A percentile compares a stretch with the other conserved stretches of the same genome.
phyloP scores from a whole-genome alignment of 441 rosid genomes.

The Hura crepitans region DNA sequence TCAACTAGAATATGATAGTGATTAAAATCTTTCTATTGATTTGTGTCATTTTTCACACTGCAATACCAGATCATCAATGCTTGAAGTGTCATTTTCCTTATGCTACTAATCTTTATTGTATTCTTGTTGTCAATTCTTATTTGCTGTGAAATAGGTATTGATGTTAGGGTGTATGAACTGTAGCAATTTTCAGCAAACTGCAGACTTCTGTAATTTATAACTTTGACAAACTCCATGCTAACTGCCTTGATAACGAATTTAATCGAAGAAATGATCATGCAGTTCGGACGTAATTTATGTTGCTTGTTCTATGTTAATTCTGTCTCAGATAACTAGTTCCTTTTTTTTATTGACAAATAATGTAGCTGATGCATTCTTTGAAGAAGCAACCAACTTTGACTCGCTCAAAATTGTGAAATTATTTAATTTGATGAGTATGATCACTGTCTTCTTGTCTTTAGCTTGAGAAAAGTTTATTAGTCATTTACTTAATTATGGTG shows the following conservation, averaged over 20 bases:
- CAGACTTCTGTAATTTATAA: constrained; percentile 17
- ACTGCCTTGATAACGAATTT: constrained; percentile 28
- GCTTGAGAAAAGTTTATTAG: no score
- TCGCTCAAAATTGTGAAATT: no score
- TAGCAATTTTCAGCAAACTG: constrained; percentile 26
- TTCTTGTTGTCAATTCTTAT: neutral
- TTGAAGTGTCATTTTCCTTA: neutral
- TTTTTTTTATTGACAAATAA: neutral
- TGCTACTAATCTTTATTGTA: neutral
- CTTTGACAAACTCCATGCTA: constrained; percentile 18
- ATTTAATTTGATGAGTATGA: no score
- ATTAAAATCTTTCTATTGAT: neutral
- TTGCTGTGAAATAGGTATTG: constrained; percentile 15
- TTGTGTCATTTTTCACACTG: neutral
- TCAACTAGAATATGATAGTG: neutral
- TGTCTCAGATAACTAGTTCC: neutral
- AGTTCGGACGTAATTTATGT: neutral
- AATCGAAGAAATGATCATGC: constrained; percentile 27
- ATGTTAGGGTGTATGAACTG: constrained; percentile 17
- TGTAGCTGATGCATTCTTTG: no score
- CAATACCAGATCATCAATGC: neutral
- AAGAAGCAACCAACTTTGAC: no score
- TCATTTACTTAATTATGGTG: no score
- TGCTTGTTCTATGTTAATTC: constrained; percentile 15
- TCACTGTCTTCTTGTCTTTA: no score